A percentile compares a stretch with the other conserved stretches of the same genome.
phyloP scores from a whole-genome alignment of 192 early-diverging fungal genomes.

The Coemansia sp. region DNA sequence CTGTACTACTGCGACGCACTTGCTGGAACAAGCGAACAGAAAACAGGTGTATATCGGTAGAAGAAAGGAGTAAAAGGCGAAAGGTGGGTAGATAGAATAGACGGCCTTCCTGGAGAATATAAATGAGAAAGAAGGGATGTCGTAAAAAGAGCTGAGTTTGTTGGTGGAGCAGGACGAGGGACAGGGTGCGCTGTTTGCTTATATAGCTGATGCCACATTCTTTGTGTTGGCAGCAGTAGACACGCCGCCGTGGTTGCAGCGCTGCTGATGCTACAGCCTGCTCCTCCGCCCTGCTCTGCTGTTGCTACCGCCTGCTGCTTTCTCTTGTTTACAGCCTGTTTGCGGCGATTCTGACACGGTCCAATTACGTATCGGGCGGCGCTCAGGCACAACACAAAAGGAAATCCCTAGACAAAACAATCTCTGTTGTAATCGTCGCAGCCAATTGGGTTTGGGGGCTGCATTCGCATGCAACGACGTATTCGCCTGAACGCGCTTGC shows the following conservation, averaged over 20 bases:
- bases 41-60: neutral
- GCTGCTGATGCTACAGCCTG: neutral
- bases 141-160: neutral
- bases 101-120: no score
- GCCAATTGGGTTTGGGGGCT: constrained; percentile 21
- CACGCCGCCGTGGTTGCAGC: no score
- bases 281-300: neutral
- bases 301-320: neutral
- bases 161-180: constrained; percentile 7
- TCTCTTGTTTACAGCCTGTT: no score
- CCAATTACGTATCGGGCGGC: neutral
- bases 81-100: no score
- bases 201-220: constrained; percentile 6
- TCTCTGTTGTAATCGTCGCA: neutral
- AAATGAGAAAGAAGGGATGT: constrained; percentile 2
- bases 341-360: neutral
- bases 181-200: constrained; percentile 6
- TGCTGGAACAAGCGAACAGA: neutral
- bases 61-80: constrained; percentile 2
- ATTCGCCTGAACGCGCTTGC: constrained; percentile 6
- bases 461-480: constrained; percentile 5
- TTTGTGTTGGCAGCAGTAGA: constrained; percentile 2
- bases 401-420: constrained; percentile 2
- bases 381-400: constrained; percentile 3
- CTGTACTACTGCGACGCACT: neutral